Percentiles rank a stretch among this genome's conserved stretches.
Conservation (phyloP, 805 yeast species). For the Yamadazyma insecticola region DNA sequence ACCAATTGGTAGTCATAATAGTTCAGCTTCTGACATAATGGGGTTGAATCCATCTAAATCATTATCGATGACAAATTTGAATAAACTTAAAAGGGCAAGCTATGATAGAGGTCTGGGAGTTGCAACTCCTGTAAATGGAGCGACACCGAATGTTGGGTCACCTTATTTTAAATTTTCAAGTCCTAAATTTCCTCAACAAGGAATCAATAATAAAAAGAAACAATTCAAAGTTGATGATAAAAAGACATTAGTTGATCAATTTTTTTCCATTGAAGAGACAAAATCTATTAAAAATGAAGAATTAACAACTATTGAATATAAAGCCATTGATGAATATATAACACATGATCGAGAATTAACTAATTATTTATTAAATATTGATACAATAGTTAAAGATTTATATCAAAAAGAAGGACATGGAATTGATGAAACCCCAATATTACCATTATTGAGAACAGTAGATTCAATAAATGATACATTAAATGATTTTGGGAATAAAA, state of each 20-base stretch:
- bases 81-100: too few species aligned
- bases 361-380: slow-evolving; percentile 25
- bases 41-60: too few species aligned
- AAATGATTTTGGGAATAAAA: background rate
- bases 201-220: too few species aligned
- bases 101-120: too few species aligned
- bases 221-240: too few species aligned
- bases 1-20: too few species aligned
- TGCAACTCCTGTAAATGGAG: too few species aligned
- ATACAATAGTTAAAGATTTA: slow-evolving; percentile 12
- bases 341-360: slow-evolving; percentile 16
- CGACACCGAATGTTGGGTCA: too few species aligned
- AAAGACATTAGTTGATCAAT: slow-evolving; percentile 38
- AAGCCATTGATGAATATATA: slow-evolving; percentile 6
- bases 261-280: slow-evolving; percentile 16
- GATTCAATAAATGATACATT: slow-evolving; percentile 5
- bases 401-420: slow-evolving; percentile 1
- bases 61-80: too few species aligned
- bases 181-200: too few species aligned
- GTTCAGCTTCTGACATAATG: too few species aligned
- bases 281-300: slow-evolving; percentile 5
- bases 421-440: slow-evolving; percentile 1
- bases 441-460: slow-evolving; percentile 7
- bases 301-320: slow-evolving; percentile 2
- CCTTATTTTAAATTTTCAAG: too few species aligned